Evolutionary conservation across 495 filamentous ascomycete genomes (phyloP), one percentile per base, ranked within the genome.

Genomic region (Evansstolkia leycettana): DNA sequence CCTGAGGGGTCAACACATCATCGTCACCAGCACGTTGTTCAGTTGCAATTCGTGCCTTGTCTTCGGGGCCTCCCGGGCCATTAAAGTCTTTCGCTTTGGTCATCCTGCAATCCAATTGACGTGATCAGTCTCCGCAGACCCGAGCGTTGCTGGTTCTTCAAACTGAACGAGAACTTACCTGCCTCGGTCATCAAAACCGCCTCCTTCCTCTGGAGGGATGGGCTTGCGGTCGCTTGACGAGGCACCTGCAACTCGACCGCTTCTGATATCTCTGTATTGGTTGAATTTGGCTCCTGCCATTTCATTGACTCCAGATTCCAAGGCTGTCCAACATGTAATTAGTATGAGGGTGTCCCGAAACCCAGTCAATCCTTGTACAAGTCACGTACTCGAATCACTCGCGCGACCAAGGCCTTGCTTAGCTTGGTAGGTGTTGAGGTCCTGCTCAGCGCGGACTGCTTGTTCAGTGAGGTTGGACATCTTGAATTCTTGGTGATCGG

Each of bases 231-330:
- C 67, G 40, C 67, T 69, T 4, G 58, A 58, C 24, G 32, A n/a
- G 14, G 64, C 60, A 8, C 52, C 59, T 5, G 66, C 60, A 7
- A 54, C 60, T 35, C 59, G 56, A 28, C 70, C 70, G 35, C 67
- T 66, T 29, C 52, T 61, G 12, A 72, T 60, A 6, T 40, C 42
- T 2, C 59, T 48, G 36, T 58, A 46, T 11, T 55, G 37, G 17
- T 60, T 50, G 49, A 75, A 74, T 33, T 62, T 62, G 31, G 51
- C 40, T 10, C 51, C 38, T 13, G 60, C 70, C 44, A 53, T 46
- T 35, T 65, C 53, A 43, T 75, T 56, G 45, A 75, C 57, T 36
- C 69, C 68, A 28, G 71, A 75, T 48, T 77, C 71, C 31, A 48
- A 30, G 11, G 63, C 69, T 73, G 36, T 28, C 17, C 19, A 0